Evolutionary conservation across 2,329 filamentous ascomycete species (phyloP), one percentile per base, ranked within the genome.

Genomic region (Pseudocercospora pini-densiflorae): DNA sequence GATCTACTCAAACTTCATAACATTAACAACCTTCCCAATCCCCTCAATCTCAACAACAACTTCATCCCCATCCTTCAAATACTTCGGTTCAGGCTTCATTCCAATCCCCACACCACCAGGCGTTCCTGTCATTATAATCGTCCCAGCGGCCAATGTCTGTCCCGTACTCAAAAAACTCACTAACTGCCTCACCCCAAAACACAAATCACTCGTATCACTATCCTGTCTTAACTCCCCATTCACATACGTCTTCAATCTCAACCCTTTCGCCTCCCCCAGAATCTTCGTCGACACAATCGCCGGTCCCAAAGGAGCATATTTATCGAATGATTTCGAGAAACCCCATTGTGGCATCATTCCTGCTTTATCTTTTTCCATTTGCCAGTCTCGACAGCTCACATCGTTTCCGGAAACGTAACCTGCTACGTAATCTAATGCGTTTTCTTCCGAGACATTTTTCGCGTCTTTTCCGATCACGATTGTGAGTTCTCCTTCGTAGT

Each of bases 401-500:
- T 94, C 92, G 78, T 94, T 92, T 62, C 91, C 90, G 36, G 92
- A 86, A 1, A 88, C 84, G 75, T 93, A 94, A 5, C 92, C 92
- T 1, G 93, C 82, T 2, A 94, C 89, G 73, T 92, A 89, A 61
- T 89, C 81, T n/a, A 93, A 81, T 0, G 91, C 91, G 27, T 55
- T 2, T 23, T 82, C 81, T 78, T 91, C 89, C 1, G 87, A 77
- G 12, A 94, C 88, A 74, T 93, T 85, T 51, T 81, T 79, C 66
- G 88, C 90, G 66, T 85, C 81, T 77, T 89, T 90, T 24, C 90
- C 90, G 68, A 94, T 92, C 8, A 94, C 82, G 43, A 88, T 83
- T 14, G 93, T 89, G 6, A 94, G 84, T 80, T 94, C 92, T 76
- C 90, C 92, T 79, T 94, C 92, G 78, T 94, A 94, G 79, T 94